A percentile compares a stretch with the other conserved stretches of the same genome.
Evolutionary conservation across 331 rosid species (phyloP).

Genomic region (Acacia concinna): DNA sequence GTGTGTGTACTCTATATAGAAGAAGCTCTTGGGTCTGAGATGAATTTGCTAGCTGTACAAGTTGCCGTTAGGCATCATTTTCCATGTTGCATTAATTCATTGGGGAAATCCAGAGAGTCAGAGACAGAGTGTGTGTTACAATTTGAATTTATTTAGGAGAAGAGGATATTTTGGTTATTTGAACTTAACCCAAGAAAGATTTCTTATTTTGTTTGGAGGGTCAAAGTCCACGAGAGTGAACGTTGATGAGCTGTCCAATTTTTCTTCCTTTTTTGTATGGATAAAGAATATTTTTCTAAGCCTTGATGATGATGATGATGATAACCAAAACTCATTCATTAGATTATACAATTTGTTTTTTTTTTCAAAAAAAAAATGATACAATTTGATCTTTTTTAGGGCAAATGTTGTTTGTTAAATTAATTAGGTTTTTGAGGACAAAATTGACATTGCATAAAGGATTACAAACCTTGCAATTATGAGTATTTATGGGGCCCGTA

Average conservation of each 20-base stretch:
- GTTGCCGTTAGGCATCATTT: background rate
- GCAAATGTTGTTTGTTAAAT: too few relatives aligned
- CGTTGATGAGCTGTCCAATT: background rate
- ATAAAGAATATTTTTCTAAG: too few relatives aligned
- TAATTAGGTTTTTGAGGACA: too few relatives aligned
- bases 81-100: background rate
- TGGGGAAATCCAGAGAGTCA: background rate
- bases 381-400: too few relatives aligned
- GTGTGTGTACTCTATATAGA: too few relatives aligned
- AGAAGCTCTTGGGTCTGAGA: background rate
- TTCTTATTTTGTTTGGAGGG: background rate
- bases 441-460: too few relatives aligned
- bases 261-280: background rate
- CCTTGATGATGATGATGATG: too few relatives aligned
- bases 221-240: background rate
- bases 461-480: too few relatives aligned
- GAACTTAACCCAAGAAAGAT: background rate
- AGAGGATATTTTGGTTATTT: background rate
- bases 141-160: background rate
- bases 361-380: too few relatives aligned
- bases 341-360: too few relatives aligned
- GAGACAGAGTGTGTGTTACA: background rate
- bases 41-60: constrained; percentile 15
- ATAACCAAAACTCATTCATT: too few relatives aligned
- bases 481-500: too few relatives aligned